These are phyloP conservation scores for Cicer cuneatum DNA, from an alignment of 306 rosid species.

Conservation along the genomic window DNA sequence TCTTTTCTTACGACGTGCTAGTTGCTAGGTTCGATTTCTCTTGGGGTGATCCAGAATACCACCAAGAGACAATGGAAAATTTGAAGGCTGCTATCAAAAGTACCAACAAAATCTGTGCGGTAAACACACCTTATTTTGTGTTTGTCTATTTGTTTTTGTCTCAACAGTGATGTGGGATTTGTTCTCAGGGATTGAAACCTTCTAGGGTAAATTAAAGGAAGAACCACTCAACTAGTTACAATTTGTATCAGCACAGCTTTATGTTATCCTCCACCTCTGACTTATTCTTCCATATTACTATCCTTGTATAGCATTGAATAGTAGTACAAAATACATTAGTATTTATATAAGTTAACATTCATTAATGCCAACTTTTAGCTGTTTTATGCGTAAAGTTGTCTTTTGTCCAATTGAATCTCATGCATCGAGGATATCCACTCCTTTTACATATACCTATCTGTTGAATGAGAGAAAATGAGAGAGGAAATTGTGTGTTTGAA, in stretches of 20 bases:
- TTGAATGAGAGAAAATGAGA: no score
- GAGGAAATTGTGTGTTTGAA: no score
- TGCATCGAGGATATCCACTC: conserved; percentile 4
- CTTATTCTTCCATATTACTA: not conserved
- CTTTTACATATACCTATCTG: not conserved
- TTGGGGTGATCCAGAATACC: conserved; percentile 79
- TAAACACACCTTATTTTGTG: conserved; percentile 42
- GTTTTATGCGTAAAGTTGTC: not conserved
- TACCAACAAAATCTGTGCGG: conserved; percentile 81
- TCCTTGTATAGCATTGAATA: not conserved
- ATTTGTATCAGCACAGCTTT: not conserved
- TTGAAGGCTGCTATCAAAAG: conserved; percentile 65
- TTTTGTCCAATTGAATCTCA: not conserved
- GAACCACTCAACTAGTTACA: not conserved
- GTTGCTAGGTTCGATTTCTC: conserved; percentile 91
- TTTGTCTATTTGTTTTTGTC: conserved; percentile 8
- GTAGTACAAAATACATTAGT: not conserved
- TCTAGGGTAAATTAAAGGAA: not conserved
- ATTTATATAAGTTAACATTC: not conserved
- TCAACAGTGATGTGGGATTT: not conserved
- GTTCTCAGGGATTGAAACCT: not conserved
- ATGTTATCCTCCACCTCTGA: not conserved
- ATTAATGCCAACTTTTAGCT: not conserved
- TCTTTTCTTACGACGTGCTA: conserved; percentile 46
- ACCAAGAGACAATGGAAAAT: conserved; percentile 85